Evolutionary conservation across 2,329 filamentous ascomycete species (phyloP), one percentile per base, ranked within the genome.

Genomic region (Aspergillus ustus): DNA sequence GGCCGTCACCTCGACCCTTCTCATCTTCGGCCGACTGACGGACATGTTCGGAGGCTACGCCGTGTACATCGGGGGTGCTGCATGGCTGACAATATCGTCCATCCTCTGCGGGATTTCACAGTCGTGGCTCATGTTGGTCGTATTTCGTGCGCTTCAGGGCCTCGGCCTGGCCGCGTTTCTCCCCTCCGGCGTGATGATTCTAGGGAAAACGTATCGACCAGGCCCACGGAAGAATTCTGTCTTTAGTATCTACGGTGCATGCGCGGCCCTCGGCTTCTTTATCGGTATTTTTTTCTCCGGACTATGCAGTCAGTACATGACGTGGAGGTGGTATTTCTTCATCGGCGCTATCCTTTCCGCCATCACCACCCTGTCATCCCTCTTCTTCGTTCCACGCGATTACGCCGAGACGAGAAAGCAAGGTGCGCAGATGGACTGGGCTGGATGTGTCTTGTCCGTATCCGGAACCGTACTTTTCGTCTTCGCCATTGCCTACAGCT

Each of bases 61-160:
- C 1, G 82, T 93, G 1, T 86, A 91, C 60, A 82, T 89, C 0
- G 82, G 84, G 58, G 89, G 90, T 0, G 83, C 68, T 78, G 61
- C 73, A 4, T 85, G 91, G 91, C 84, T 92, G 54, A 74, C 86
- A 7, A 64, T 89, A 43, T 93, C 90, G 86, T 88, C 86, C 9
- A 76, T 93, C 57, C 78, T 92, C 57, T 85, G 84, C 17, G 91
- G 91, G 11, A 91, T 93, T 76, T 88, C 87, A 61, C 78, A 80
- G 57, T 89, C 85, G 75, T 84, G 88, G 62, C 74, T 86, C 54
- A 91, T 92, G 87, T 81, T 93, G 63, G 89, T 92, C 66, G 80
- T 90, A 58, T 91, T 88, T 71, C 88, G 91, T 56, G 90, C 90
- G 8, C 77, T 93, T 48, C 90, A 92, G 74, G 91, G 91, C 0